These are phyloP conservation scores for Cymbopogon citratus DNA, from an alignment of 176 grass and related monocot genomes.

Conservation along the genomic window DNA sequence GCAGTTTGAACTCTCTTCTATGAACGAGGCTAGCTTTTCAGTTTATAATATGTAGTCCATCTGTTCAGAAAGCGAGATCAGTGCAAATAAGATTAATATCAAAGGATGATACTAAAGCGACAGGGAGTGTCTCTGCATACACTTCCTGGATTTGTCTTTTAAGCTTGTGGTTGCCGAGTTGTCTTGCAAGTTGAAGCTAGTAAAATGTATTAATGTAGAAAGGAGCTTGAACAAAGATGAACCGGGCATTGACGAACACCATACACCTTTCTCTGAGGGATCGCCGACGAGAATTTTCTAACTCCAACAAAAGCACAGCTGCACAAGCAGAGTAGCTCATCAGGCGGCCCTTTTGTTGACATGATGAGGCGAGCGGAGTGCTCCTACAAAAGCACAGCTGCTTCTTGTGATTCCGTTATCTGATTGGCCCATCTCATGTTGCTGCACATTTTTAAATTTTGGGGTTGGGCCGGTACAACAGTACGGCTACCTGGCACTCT, in stretches of 20 bases:
- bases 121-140: neutral
- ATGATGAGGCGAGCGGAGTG: too few species aligned
- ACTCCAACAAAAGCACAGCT: neutral
- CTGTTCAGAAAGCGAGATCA: neutral
- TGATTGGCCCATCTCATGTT: too few species aligned
- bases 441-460: neutral
- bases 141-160: neutral
- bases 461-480: neutral
- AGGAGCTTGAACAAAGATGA: neutral
- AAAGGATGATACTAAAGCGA: slow-evolving; percentile 17
- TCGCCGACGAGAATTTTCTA: neutral
- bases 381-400: too few species aligned
- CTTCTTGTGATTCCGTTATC: too few species aligned
- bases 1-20: too few species aligned
- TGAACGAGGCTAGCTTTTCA: neutral
- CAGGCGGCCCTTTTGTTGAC: too few species aligned
- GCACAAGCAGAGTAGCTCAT: neutral
- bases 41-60: neutral
- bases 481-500: neutral
- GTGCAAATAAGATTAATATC: neutral
- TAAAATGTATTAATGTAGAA: neutral
- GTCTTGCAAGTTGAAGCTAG: neutral
- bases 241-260: too few species aligned
- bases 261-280: neutral
- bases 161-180: neutral